These are phyloP conservation scores for Chaetomium olivaceum DNA, from an alignment of 2,329 filamentous ascomycete genomes.

Conservation along the genomic window DNA sequence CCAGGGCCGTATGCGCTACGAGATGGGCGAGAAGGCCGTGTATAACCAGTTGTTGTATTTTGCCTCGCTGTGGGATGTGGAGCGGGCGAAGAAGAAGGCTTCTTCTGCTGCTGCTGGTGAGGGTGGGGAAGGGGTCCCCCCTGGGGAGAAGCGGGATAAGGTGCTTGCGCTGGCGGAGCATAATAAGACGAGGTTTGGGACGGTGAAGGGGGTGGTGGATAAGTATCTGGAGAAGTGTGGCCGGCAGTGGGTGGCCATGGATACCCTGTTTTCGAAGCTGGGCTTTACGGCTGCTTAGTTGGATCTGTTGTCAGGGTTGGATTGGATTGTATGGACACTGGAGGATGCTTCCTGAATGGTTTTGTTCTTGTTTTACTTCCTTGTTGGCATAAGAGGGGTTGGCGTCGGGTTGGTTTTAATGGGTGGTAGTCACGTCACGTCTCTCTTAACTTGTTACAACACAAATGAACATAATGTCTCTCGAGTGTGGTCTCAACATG, in stretches of 20 bases:
- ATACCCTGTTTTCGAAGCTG: conserved; percentile 73
- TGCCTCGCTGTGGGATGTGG: conserved; percentile 81
- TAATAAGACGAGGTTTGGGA: conserved; percentile 77
- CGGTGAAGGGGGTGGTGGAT: conserved; percentile 75
- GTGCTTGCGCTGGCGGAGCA: conserved; percentile 73
- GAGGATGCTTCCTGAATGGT: background rate
- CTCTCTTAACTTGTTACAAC: background rate
- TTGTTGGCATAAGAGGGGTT: conserved; percentile 10
- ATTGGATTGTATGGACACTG: background rate
- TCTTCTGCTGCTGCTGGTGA: conserved; percentile 32
- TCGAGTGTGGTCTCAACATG: background rate
- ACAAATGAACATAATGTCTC: conserved; percentile 5
- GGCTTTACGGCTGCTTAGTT: conserved; percentile 47
- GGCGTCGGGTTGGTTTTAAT: conserved; percentile 10
- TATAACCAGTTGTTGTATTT: conserved; percentile 96
- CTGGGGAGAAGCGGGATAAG: conserved; percentile 58
- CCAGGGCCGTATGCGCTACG: conserved; percentile 82
- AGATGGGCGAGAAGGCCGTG: conserved; percentile 82
- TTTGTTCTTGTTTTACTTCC: conserved; percentile 10
- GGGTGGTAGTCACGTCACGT: background rate
- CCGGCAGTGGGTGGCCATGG: conserved; percentile 91
- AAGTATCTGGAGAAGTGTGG: conserved; percentile 87
- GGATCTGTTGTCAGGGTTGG: background rate
- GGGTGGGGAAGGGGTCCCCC: conserved; percentile 35
- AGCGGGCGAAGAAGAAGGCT: conserved; percentile 66